A percentile compares a stretch with the other conserved stretches of the same genome.
Evolutionary conservation across 768 basidiomycete genomes (phyloP).

Genomic region (Asterophora parasitica): DNA sequence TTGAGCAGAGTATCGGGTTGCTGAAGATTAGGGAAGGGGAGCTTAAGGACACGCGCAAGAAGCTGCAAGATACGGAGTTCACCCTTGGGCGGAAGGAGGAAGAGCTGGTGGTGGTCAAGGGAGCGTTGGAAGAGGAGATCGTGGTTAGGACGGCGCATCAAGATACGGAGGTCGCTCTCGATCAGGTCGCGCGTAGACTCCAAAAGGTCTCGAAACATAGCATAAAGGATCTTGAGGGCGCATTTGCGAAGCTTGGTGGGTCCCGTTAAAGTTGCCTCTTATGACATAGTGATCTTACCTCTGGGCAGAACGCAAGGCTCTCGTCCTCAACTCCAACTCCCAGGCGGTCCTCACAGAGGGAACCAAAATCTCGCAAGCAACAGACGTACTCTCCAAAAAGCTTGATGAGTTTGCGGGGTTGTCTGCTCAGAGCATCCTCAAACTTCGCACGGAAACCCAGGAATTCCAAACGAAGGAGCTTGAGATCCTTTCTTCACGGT

Average conservation of each 20-base stretch:
- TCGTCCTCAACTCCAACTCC: constrained; percentile 58
- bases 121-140: constrained; percentile 72
- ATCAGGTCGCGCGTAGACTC: constrained; percentile 67
- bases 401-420: constrained; percentile 60
- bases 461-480: constrained; percentile 53
- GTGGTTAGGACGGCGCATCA: constrained; percentile 75
- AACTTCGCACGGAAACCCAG: constrained; percentile 52
- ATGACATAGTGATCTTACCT: constrained; percentile 10
- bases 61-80: constrained; percentile 46
- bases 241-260: constrained; percentile 85
- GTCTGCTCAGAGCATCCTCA: constrained; percentile 47
- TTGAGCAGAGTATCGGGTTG: constrained; percentile 81
- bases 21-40: constrained; percentile 75
- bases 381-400: constrained; percentile 48
- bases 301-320: constrained; percentile 65
- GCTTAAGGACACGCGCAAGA: constrained; percentile 55
- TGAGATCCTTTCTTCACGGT: constrained; percentile 44
- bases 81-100: constrained; percentile 49
- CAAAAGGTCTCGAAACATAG: constrained; percentile 65
- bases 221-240: constrained; percentile 58
- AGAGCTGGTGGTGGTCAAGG: constrained; percentile 55
- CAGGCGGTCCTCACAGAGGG: constrained; percentile 61
- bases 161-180: constrained; percentile 62
- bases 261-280: background rate
- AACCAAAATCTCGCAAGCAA: constrained; percentile 49